phyloP scores from a whole-genome alignment of 805 yeast genomes.

The Candida xiaguanensis region DNA sequence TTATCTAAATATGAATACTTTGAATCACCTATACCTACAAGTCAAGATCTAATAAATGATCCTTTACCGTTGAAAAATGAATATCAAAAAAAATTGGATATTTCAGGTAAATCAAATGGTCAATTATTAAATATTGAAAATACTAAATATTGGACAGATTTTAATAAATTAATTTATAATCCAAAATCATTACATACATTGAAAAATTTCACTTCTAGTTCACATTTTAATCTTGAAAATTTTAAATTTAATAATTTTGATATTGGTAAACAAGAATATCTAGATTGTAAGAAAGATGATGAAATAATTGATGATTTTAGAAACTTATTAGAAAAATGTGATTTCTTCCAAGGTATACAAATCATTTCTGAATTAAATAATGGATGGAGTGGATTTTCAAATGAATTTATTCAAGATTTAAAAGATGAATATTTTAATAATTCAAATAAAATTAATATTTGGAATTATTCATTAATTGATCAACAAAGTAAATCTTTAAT shows the following conservation, averaged over 20 bases:
- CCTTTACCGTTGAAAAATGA: conserved; percentile 37
- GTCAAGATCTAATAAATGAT: background rate
- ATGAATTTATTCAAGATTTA: conserved; percentile 47
- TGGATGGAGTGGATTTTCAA: conserved; percentile 81
- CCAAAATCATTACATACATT: conserved; percentile 57
- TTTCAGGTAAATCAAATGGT: conserved; percentile 25
- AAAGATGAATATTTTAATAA: conserved; percentile 63
- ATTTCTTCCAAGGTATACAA: conserved; percentile 68
- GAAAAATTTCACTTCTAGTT: conserved; percentile 44
- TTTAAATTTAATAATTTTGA: conserved; percentile 45
- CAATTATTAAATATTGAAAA: conserved; percentile 31
- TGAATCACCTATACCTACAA: conserved; percentile 17
- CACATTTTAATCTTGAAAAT: conserved; percentile 26
- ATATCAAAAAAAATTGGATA: conserved; percentile 65
- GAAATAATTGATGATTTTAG: conserved; percentile 54
- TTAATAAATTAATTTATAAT: conserved; percentile 60
- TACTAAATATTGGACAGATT: conserved; percentile 78
- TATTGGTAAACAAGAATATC: conserved; percentile 62
- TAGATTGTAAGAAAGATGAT: conserved; percentile 18
- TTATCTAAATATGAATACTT: conserved; percentile 52
- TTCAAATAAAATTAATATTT: conserved; percentile 31
- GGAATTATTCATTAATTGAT: conserved; percentile 29
- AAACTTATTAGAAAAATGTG: conserved; percentile 67
- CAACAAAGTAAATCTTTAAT: conserved; percentile 3
- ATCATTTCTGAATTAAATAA: conserved; percentile 66